Conservation (phyloP, 768 basidiomycete species). For the Mycena epipterygia region DNA sequence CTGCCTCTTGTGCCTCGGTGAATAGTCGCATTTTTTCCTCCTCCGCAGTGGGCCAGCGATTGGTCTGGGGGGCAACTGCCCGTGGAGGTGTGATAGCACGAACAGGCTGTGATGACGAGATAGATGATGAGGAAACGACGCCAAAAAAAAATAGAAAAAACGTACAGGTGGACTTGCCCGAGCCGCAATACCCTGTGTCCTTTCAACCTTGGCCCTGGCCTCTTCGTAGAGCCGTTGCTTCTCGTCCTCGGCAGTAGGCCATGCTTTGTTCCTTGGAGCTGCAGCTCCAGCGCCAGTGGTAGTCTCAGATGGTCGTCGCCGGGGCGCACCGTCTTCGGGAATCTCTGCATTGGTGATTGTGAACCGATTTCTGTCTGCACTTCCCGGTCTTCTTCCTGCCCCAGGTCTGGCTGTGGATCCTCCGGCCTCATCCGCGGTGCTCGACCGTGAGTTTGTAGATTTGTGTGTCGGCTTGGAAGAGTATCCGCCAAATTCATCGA, state of each 20-base stretch:
- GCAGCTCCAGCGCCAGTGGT: constrained; percentile 19
- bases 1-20: constrained; percentile 77
- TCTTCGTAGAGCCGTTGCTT: constrained; percentile 75
- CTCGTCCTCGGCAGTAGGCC: constrained; percentile 74
- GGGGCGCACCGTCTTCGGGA: constrained; percentile 37
- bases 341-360: constrained; percentile 58
- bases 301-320: constrained; percentile 7
- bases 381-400: constrained; percentile 34
- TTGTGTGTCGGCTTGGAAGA: constrained; percentile 26
- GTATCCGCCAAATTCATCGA: constrained; percentile 38
- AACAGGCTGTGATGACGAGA: constrained; percentile 32
- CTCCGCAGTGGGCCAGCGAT: constrained; percentile 77
- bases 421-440: constrained; percentile 16
- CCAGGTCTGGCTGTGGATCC: constrained; percentile 26
- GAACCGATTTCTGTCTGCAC: constrained; percentile 48
- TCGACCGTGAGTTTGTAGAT: constrained; percentile 28
- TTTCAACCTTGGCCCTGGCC: constrained; percentile 72
- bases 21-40: constrained; percentile 83
- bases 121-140: constrained; percentile 1
- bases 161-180: constrained; percentile 50
- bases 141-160: background rate
- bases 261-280: constrained; percentile 44
- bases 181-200: constrained; percentile 60
- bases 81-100: constrained; percentile 31
- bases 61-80: constrained; percentile 32